These are phyloP conservation scores for Tympanopsis confertula DNA, from an alignment of 2,329 filamentous ascomycete species.

Conservation along the genomic window DNA sequence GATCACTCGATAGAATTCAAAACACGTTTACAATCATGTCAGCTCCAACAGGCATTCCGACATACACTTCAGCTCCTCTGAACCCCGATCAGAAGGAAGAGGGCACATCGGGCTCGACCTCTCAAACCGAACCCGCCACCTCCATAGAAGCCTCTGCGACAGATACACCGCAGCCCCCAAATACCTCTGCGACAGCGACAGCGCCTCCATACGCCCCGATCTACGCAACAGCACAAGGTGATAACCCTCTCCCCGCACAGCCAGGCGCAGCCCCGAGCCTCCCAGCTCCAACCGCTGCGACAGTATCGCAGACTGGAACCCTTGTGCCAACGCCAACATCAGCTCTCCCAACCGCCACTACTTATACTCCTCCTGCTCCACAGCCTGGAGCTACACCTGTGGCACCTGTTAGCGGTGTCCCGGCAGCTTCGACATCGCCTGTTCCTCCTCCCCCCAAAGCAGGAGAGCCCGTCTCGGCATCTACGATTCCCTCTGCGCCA, in stretches of 20 bases:
- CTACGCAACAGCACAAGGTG: constrained; percentile 26
- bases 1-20: too few species aligned
- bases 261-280: neutral
- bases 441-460: constrained; percentile 10
- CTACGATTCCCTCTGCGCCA: neutral
- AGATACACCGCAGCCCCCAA: neutral
- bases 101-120: too few species aligned
- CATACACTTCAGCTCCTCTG: too few species aligned
- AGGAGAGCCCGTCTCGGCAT: constrained; percentile 3
- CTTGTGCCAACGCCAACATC: constrained; percentile 7
- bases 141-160: too few species aligned
- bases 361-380: constrained; percentile 22
- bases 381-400: constrained; percentile 18
- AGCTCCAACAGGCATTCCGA: too few species aligned
- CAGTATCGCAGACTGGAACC: neutral
- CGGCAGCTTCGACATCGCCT: constrained; percentile 15
- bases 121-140: neutral
- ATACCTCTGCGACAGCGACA: neutral
- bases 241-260: constrained; percentile 17
- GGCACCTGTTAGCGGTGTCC: constrained; percentile 10
- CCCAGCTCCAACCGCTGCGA: neutral
- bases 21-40: too few species aligned
- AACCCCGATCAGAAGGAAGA: too few species aligned
- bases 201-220: constrained; percentile 10
- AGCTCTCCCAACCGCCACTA: constrained; percentile 11